These are phyloP conservation scores for Cnidoscolus chayamansa DNA, from an alignment of 441 rosid species.

Conservation along the genomic window DNA sequence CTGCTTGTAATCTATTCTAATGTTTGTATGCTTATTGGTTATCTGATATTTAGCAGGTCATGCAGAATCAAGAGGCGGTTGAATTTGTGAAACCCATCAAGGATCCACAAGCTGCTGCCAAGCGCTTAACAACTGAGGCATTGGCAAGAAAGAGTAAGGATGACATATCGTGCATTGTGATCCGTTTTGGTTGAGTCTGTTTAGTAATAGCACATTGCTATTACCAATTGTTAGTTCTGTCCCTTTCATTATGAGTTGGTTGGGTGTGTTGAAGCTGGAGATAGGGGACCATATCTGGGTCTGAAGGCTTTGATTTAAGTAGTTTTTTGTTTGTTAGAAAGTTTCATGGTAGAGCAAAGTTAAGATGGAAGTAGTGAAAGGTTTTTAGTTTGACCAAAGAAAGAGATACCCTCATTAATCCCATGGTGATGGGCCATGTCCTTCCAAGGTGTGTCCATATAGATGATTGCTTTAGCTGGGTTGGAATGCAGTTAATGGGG, in stretches of 20 bases:
- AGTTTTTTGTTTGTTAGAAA: conserved; percentile 14
- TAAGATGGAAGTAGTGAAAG: conserved; percentile 25
- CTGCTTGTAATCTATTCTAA: neutral
- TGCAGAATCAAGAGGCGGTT: conserved; percentile 61
- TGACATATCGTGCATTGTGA: conserved; percentile 73
- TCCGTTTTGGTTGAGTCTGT: conserved; percentile 45
- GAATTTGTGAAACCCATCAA: conserved; percentile 51
- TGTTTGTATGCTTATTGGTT: conserved; percentile 9
- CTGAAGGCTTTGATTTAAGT: conserved; percentile 20
- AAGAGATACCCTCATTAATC: conserved; percentile 21
- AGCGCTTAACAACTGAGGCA: conserved; percentile 58
- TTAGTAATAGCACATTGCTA: neutral
- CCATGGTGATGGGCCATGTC: neutral
- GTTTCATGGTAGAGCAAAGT: conserved; percentile 3
- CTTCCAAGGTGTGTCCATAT: neutral
- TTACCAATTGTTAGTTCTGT: neutral
- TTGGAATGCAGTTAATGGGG: conserved; percentile 17
- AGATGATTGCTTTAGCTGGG: neutral
- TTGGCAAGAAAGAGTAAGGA: conserved; percentile 68
- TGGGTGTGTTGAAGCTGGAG: conserved; percentile 16
- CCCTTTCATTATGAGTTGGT: conserved; percentile 3
- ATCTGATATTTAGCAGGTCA: conserved; percentile 40
- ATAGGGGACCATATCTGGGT: conserved; percentile 13
- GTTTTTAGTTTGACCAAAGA: conserved; percentile 22
- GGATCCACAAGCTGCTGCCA: conserved; percentile 65